Percentiles rank a stretch among this genome's conserved stretches.
Conservation (phyloP, 208 protist species). For the Trypanosoma boissoni region DNA sequence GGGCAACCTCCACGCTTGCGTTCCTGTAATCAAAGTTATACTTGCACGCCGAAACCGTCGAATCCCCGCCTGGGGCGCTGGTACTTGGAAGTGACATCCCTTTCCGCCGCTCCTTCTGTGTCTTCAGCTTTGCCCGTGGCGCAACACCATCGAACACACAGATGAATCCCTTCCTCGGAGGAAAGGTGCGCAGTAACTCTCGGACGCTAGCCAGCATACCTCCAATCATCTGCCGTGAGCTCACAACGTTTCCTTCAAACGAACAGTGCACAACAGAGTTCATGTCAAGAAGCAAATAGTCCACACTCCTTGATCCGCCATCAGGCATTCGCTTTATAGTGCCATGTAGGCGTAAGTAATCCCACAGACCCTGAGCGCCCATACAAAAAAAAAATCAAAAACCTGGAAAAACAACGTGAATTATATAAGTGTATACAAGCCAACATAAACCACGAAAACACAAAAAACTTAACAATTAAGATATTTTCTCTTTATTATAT, state of each 20-base stretch:
- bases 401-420: background rate
- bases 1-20: slow-evolving; percentile 34
- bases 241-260: slow-evolving; percentile 29
- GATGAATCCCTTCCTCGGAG: slow-evolving; percentile 39
- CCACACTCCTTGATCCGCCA: slow-evolving; percentile 26
- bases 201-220: slow-evolving; percentile 32
- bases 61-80: background rate
- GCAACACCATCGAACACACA: slow-evolving; percentile 80
- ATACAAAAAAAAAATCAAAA: too few relatives aligned
- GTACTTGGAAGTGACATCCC: slow-evolving; percentile 6
- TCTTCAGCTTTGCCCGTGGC: slow-evolving; percentile 61
- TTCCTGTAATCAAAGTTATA: slow-evolving; percentile 55
- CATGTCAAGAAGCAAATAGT: slow-evolving; percentile 86
- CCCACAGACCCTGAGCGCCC: slow-evolving; percentile 77
- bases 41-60: background rate
- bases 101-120: slow-evolving; percentile 62
- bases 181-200: slow-evolving; percentile 34
- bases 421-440: slow-evolving; percentile 2
- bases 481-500: slow-evolving; percentile 5
- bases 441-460: slow-evolving; percentile 8
- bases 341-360: slow-evolving; percentile 66
- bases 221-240: slow-evolving; percentile 32
- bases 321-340: slow-evolving; percentile 21
- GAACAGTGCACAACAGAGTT: slow-evolving; percentile 68
- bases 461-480: background rate